Conservation (phyloP, 148 eudicot genomes). For the Pouteria glomerata region DNA sequence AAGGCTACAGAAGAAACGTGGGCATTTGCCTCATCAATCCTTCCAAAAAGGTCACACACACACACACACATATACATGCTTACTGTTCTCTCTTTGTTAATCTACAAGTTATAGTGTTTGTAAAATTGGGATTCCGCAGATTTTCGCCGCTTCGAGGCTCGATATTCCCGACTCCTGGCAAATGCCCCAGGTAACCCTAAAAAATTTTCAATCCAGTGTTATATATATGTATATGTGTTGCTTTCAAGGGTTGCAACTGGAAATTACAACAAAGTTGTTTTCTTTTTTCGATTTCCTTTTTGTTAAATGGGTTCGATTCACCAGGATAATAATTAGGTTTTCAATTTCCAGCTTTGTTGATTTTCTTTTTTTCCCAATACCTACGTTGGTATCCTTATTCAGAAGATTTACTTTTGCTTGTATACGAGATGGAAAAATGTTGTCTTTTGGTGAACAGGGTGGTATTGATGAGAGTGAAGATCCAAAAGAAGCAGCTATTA, state of each 20-base stretch:
- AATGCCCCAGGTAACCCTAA: constrained; percentile 77
- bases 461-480: constrained; percentile 88
- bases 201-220: no score
- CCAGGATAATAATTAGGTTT: background rate
- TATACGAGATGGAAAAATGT: background rate
- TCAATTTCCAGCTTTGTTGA: no score
- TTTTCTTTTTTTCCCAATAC: no score
- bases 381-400: no score
- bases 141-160: constrained; percentile 88
- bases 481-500: constrained; percentile 69
- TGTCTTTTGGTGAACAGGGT: constrained; percentile 48
- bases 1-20: constrained; percentile 75
- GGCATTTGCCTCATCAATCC: constrained; percentile 88
- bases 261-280: no score
- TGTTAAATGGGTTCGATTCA: no score
- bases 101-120: background rate
- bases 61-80: no score
- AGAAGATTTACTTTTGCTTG: background rate
- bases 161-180: constrained; percentile 91
- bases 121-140: constrained; percentile 25
- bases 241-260: no score
- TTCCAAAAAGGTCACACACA: constrained; percentile 44
- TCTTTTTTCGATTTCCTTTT: no score
- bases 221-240: no score
- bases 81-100: background rate